phyloP scores from a whole-genome alignment of 805 yeast genomes.

The Sugiyamaella floridensis region DNA sequence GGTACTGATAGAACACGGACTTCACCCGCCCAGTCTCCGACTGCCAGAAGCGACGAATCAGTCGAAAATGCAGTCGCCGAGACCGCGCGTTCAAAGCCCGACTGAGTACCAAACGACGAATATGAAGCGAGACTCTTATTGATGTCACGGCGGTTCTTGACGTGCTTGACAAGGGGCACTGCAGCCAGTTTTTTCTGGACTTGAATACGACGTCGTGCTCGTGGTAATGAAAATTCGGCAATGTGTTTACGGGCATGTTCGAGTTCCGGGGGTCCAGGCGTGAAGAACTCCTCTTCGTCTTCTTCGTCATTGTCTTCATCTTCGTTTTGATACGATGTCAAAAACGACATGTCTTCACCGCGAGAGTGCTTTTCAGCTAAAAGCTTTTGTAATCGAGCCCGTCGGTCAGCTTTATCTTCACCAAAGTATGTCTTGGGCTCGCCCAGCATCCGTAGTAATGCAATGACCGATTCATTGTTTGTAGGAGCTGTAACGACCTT shows the following conservation, averaged over 20 bases:
- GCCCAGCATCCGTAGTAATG: slow-evolving; percentile 40
- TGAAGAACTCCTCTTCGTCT: slow-evolving; percentile 74
- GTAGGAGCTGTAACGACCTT: slow-evolving; percentile 45
- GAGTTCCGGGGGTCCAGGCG: slow-evolving; percentile 62
- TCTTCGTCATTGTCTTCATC: slow-evolving; percentile 36
- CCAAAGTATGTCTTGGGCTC: slow-evolving; percentile 53
- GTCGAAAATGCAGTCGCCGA: slow-evolving; percentile 48
- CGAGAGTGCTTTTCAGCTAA: slow-evolving; percentile 29
- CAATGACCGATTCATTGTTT: slow-evolving; percentile 55
- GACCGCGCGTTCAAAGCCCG: slow-evolving; percentile 62
- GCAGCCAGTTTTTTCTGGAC: slow-evolving; percentile 29
- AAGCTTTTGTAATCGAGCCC: slow-evolving; percentile 49
- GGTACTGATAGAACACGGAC: slow-evolving; percentile 43
- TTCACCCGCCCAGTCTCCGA: slow-evolving; percentile 83
- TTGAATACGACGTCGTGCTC: slow-evolving; percentile 39
- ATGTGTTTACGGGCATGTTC: slow-evolving; percentile 46
- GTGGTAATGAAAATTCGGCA: slow-evolving; percentile 44
- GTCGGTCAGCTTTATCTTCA: slow-evolving; percentile 54
- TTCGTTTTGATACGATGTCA: slow-evolving; percentile 11
- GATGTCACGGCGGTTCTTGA: slow-evolving; percentile 42
- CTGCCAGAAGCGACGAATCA: slow-evolving; percentile 39
- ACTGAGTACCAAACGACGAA: slow-evolving; percentile 59
- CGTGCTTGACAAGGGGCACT: slow-evolving; percentile 37
- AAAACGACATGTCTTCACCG: slow-evolving; percentile 18
- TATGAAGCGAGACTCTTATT: slow-evolving; percentile 31